Evolutionary conservation across 148 eudicot species (phyloP), one percentile per base, ranked within the genome.

Genomic region (Vaccinium macrocarpon): DNA sequence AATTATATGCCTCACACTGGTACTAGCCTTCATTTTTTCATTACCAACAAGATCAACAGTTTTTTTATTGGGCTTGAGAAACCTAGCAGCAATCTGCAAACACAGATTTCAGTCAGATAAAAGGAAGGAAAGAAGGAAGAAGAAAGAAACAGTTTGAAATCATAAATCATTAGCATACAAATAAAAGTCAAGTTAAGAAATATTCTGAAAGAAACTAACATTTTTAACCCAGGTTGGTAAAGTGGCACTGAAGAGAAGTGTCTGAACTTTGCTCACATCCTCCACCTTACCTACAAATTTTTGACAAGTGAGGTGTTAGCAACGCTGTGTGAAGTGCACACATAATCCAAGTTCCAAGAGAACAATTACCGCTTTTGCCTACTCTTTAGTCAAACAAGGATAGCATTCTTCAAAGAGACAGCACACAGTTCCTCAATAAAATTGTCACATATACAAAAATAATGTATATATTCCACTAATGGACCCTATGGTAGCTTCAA

Each of bases 171-270:
- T 8, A 55, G 32, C 23, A 25, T 19, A 84, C 72, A 25, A 15
- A 27, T 23, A 1, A 66, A 66, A 66, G 25, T n/a, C 46, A 61
- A 4, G 27, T 66, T 66, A 29, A 25, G 72, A 25, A 78, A 56
- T 25, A n/a, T 1, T 64, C 38, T 55, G 9, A 51, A 29, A 85
- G 50, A 73, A 35, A 83, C 86, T n/a, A 73, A 97, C 99, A 70
- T 93, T 89, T 85, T 95, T 90, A 53, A 97, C 98, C 98, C 99
- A 97, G 66, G 0, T 23, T 21, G 99, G 99, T 83, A 97, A 88
- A 80, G 99, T 97, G 57, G 99, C 99, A 89, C 99, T 95, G 85
- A 97, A 97, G 21, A 97, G 92, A 84, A 97, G 92, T n/a, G 99
- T 97, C 82, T 97, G 99, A 75, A 97, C 99, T 87, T 95, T 92